Evolutionary conservation across 257 asterid species (phyloP).

Genomic region (Mentha longifolia): DNA sequence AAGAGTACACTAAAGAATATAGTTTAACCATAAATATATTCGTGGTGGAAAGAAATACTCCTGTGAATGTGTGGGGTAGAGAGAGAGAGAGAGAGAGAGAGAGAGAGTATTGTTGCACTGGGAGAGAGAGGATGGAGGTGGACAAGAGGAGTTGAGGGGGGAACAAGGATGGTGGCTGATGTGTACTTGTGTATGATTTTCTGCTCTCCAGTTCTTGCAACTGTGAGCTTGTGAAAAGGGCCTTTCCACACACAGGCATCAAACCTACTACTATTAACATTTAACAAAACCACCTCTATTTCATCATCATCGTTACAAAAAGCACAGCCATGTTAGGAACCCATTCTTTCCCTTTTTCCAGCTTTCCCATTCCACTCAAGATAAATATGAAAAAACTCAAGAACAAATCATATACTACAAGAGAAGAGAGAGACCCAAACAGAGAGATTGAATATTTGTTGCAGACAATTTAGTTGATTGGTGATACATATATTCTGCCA

Average conservation of each 20-base stretch:
- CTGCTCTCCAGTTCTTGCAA: slow-evolving; percentile 70
- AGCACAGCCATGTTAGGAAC: background rate
- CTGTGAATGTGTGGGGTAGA: no score
- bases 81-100: slow-evolving; percentile 7
- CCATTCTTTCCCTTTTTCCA: background rate
- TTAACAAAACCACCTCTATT: no score
- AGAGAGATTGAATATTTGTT: no score
- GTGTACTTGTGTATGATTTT: slow-evolving; percentile 57
- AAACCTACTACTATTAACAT: slow-evolving; percentile 6
- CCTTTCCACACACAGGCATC: slow-evolving; percentile 37
- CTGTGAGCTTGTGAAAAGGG: slow-evolving; percentile 58
- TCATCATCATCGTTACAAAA: background rate
- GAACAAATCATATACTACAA: background rate
- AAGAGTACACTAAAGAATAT: no score
- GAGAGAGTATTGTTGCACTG: slow-evolving; percentile 40
- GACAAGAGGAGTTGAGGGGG: slow-evolving; percentile 62
- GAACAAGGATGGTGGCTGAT: slow-evolving; percentile 53
- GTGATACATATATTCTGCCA: no score
- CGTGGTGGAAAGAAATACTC: no score
- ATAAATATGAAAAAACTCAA: background rate
- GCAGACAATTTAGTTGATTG: no score
- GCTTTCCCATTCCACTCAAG: background rate
- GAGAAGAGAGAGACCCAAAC: background rate
- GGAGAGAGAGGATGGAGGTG: slow-evolving; percentile 29
- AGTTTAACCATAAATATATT: no score